Conservation (phyloP, 176 grass and related monocot genomes). For the Pontederia crassipes region DNA sequence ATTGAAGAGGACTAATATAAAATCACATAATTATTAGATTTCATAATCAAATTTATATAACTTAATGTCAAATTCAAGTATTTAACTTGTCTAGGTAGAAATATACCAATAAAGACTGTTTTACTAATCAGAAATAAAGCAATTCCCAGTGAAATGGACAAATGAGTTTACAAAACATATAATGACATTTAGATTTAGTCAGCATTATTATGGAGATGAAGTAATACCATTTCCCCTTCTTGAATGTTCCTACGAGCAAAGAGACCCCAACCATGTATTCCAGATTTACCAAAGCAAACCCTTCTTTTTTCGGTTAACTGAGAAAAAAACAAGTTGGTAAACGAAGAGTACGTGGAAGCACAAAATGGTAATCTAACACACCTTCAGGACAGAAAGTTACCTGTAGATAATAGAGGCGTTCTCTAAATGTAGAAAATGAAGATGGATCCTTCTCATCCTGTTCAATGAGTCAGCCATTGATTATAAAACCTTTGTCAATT, state of each 20-base stretch:
- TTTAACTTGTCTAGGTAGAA: background rate
- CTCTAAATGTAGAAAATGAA: slow-evolving; percentile 57
- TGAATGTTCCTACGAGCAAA: slow-evolving; percentile 87
- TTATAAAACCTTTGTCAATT: background rate
- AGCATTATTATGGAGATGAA: slow-evolving; percentile 8
- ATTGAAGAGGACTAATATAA: no score
- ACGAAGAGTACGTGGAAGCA: slow-evolving; percentile 21
- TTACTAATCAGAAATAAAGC: background rate
- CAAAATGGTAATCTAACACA: slow-evolving; percentile 9
- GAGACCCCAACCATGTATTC: slow-evolving; percentile 97
- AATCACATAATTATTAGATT: no score
- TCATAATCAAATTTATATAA: background rate
- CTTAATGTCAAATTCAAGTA: background rate
- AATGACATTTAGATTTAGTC: background rate
- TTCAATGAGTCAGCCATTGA: slow-evolving; percentile 10
- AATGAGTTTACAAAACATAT: background rate
- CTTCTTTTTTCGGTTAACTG: slow-evolving; percentile 80
- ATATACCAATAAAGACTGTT: background rate
- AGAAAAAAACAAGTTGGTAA: slow-evolving; percentile 21
- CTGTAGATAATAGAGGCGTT: slow-evolving; percentile 67
- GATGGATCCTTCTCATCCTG: slow-evolving; percentile 47
- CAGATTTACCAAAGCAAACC: slow-evolving; percentile 73
- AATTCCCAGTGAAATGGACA: background rate
- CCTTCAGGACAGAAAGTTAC: slow-evolving; percentile 29
- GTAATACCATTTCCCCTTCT: slow-evolving; percentile 82